A percentile compares a stretch with the other conserved stretches of the same genome.
Evolutionary conservation across 768 basidiomycete genomes (phyloP).

Genomic region (Mycena venus): DNA sequence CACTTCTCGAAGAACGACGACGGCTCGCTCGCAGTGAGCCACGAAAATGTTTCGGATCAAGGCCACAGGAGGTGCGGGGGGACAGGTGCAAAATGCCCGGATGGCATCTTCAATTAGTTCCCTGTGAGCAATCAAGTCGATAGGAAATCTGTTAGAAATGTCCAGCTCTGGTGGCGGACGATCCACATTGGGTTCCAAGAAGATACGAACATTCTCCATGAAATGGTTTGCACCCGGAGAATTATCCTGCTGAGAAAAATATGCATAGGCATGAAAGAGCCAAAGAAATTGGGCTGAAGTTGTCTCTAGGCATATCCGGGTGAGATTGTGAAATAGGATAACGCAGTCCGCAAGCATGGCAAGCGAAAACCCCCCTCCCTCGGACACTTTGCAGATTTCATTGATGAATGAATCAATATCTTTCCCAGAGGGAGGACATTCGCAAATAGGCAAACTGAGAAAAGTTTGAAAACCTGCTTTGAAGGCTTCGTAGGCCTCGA

Average conservation of each 20-base stretch:
- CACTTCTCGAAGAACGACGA: background rate
- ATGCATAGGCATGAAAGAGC: constrained; percentile 5
- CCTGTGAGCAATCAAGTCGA: background rate
- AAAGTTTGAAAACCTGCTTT: background rate
- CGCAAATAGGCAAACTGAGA: background rate
- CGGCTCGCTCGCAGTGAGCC: background rate
- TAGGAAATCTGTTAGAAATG: too few species aligned
- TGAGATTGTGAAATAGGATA: background rate
- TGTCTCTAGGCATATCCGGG: background rate
- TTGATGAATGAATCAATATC: constrained; percentile 2
- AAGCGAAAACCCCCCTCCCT: background rate
- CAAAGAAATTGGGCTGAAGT: background rate
- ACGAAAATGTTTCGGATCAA: background rate
- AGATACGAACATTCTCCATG: background rate
- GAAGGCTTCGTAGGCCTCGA: background rate
- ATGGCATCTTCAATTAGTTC: background rate
- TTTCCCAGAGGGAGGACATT: background rate
- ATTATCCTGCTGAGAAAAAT: background rate
- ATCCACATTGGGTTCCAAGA: background rate
- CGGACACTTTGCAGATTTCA: constrained; percentile 1
- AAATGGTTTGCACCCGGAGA: background rate
- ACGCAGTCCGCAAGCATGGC: background rate
- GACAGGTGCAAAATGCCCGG: background rate
- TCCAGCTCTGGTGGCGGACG: background rate
- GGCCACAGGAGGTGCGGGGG: too few species aligned